Evolutionary conservation across 1,284 basidiomycete species (phyloP), one percentile per base, ranked within the genome.

Genomic region (Fistulinella cinereoalba): DNA sequence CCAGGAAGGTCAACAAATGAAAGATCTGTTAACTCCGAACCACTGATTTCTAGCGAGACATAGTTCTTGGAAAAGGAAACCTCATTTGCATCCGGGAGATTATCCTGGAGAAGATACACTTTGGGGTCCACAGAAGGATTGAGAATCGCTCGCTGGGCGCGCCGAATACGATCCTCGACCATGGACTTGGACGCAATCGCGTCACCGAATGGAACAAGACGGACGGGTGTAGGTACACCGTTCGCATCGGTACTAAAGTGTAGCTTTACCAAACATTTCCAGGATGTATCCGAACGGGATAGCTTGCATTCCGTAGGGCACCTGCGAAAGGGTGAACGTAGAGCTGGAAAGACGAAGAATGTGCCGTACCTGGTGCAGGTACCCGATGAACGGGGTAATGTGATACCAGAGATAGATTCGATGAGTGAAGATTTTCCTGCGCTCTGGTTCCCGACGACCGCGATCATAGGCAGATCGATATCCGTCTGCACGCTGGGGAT

Each of bases 401-500:
- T 82, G 42, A 88, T 78, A 0, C 83, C 84, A 15, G 81, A 85
- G 24, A 89, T 86, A 0, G 83, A 75, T 54, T 89, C 85, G 13
- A 89, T 85, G 2, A 88, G 69, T 0, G 83, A 86, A 0, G 83
- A 85, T 54, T 89, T 89, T 0, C 86, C 87, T 0, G 81, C 80
- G 38, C 80, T 83, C 52, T 86, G 83, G 8, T 70, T 74, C 0
- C 83, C 83, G 9, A 86, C 75, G 37, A 83, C 85, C 0, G 79
- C 83, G 15, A 88, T 85, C 54, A 78, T 73, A 0, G 86, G 85
- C 0, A 88, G 66, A 55, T 87, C 83, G 3, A 88, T 77, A 41
- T 87, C 83, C 1, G 75, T 68, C 52, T 83, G 76, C 0, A 82
- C 77, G 0, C 83, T 87, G 23, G 1, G 15, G 16, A 40, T 47